phyloP scores from a whole-genome alignment of 2,329 filamentous ascomycete genomes.

The Thielaviopsis populi region DNA sequence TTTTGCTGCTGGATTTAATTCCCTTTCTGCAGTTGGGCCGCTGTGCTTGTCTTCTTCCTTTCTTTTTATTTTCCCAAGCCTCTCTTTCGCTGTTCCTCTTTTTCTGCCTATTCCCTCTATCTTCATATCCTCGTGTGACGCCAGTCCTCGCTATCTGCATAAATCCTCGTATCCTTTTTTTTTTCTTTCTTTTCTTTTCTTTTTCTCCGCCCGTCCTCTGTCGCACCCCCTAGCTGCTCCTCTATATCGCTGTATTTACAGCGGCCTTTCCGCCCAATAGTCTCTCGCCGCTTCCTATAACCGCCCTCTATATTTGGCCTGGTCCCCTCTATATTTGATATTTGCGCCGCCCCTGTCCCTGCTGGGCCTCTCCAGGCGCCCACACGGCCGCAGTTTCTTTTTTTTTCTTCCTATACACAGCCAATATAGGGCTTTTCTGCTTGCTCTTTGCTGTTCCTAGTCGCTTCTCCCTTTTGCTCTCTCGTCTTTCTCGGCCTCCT shows the following conservation, averaged over 20 bases:
- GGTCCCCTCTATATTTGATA: background rate
- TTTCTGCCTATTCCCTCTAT: background rate
- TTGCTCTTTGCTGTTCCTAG: background rate
- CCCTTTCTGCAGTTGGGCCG: background rate
- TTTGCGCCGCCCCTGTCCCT: background rate
- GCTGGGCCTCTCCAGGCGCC: background rate
- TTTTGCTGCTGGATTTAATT: background rate
- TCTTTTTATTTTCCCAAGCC: background rate
- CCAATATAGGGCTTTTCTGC: background rate
- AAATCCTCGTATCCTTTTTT: background rate
- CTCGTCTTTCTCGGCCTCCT: background rate
- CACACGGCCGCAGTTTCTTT: background rate
- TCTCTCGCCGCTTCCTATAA: background rate
- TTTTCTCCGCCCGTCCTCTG: background rate
- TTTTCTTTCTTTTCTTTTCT: background rate
- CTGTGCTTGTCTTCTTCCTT: background rate
- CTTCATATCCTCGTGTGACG: constrained; percentile 1
- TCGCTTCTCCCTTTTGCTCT: background rate
- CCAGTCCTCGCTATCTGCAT: background rate
- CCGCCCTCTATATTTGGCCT: background rate
- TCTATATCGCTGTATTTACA: background rate
- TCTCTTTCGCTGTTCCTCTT: background rate
- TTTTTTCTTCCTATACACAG: background rate
- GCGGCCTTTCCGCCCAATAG: background rate
- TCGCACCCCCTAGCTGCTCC: background rate